Evolutionary conservation across 352 stramenopile species (phyloP).

Genomic region (Phytophthora agathidicida): DNA sequence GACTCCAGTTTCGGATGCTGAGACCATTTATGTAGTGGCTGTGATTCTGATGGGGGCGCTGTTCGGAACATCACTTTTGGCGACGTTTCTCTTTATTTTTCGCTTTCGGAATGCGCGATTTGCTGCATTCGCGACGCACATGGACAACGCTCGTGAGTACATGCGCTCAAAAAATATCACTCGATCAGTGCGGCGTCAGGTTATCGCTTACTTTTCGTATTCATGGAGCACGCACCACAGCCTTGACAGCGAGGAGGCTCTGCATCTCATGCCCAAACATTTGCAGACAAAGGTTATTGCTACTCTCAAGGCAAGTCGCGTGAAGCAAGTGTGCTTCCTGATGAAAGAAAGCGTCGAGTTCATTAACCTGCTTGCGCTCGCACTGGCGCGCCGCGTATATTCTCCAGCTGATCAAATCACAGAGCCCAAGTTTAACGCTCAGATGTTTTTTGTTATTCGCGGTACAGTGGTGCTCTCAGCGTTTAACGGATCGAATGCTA

Average conservation of each 20-base stretch:
- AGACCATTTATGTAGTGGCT: constrained; percentile 62
- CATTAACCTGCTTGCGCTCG: constrained; percentile 66
- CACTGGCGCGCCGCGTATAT: constrained; percentile 63
- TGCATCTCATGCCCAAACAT: constrained; percentile 65
- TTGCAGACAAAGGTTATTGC: constrained; percentile 69
- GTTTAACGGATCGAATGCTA: constrained; percentile 53
- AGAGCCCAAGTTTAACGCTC: constrained; percentile 74
- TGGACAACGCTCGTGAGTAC: constrained; percentile 76
- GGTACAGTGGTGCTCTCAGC: constrained; percentile 59
- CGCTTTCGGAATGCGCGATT: constrained; percentile 62
- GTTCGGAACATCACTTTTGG: constrained; percentile 62
- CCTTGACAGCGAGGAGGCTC: constrained; percentile 64
- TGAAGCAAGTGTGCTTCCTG: constrained; percentile 76
- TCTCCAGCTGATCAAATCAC: constrained; percentile 69
- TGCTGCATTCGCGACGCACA: constrained; percentile 60
- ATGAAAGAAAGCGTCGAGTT: constrained; percentile 80
- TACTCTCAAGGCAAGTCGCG: constrained; percentile 65
- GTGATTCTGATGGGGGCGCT: constrained; percentile 58
- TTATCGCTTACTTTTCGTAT: constrained; percentile 74
- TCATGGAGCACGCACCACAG: constrained; percentile 69
- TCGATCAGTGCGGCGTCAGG: constrained; percentile 47
- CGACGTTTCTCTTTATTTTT: constrained; percentile 81
- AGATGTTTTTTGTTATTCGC: constrained; percentile 82
- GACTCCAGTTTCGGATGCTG: constrained; percentile 58
- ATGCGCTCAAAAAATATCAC: constrained; percentile 77